These are phyloP conservation scores for Nannochloris sp. DNA, from an alignment of 139 green algal species.

Conservation along the genomic window DNA sequence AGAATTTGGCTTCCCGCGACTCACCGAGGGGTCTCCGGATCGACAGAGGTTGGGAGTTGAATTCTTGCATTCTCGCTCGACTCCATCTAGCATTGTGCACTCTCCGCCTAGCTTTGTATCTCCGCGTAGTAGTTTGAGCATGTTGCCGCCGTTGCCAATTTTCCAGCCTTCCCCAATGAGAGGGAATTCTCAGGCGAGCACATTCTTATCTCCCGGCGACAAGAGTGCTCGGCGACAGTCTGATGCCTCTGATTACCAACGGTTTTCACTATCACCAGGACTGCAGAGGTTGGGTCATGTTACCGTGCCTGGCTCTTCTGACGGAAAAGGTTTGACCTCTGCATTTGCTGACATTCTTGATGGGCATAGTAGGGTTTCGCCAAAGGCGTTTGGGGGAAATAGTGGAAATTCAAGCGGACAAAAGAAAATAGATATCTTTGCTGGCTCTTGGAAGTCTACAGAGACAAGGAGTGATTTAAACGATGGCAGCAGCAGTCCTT, in stretches of 20 bases:
- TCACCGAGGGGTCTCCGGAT: neutral
- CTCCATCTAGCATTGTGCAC: neutral
- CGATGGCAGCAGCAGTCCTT: neutral
- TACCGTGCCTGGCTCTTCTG: neutral
- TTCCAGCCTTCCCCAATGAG: constrained; percentile 14
- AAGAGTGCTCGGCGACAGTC: neutral
- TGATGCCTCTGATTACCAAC: neutral
- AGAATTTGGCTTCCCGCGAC: constrained; percentile 10
- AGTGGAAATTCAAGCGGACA: neutral
- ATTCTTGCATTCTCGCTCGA: neutral
- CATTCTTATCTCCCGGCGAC: constrained; percentile 1
- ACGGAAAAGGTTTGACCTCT: constrained; percentile 8
- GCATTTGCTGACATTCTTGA: constrained; percentile 24
- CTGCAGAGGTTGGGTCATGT: too few relatives aligned
- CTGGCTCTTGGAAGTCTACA: too few relatives aligned
- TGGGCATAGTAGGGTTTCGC: neutral
- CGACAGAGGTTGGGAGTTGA: neutral
- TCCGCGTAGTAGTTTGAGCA: too few relatives aligned
- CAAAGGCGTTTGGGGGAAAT: neutral
- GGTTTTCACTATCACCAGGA: constrained; percentile 7
- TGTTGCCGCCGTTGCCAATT: constrained; percentile 7
- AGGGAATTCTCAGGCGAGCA: constrained; percentile 2
- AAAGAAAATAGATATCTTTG: neutral
- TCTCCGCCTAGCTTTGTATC: too few relatives aligned
- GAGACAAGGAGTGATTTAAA: too few relatives aligned